phyloP scores from a whole-genome alignment of 441 rosid species.

The Raphanus hybrid region DNA sequence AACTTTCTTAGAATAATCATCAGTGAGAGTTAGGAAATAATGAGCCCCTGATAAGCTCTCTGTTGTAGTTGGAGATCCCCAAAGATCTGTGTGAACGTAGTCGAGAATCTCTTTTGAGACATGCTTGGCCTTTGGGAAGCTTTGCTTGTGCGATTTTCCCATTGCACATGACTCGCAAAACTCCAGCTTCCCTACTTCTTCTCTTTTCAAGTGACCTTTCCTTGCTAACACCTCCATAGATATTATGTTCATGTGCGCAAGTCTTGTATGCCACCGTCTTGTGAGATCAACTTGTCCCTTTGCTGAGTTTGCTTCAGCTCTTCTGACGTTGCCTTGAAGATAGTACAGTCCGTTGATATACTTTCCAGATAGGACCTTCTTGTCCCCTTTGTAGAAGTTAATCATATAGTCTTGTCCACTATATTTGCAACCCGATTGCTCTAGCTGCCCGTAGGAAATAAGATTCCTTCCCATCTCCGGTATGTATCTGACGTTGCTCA shows the following conservation, averaged over 20 bases:
- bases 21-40: not conserved
- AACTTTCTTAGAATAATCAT: not conserved
- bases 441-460: not conserved
- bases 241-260: not conserved
- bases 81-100: not conserved
- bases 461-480: not conserved
- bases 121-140: not conserved
- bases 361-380: not conserved
- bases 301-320: not conserved
- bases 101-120: not conserved
- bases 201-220: too few species aligned
- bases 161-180: not conserved
- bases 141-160: not conserved
- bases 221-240: not conserved
- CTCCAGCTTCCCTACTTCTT: not conserved
- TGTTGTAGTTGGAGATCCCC: not conserved
- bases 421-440: not conserved
- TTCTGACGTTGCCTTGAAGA: not conserved
- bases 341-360: not conserved
- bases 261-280: not conserved
- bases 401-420: not conserved
- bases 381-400: accelerated
- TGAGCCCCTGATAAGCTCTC: not conserved
- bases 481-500: not conserved
- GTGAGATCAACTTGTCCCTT: not conserved